A percentile compares a stretch with the other conserved stretches of the same genome.
Conservation (phyloP, 2,329 filamentous ascomycete genomes). For the Metarhizium robertsii region DNA sequence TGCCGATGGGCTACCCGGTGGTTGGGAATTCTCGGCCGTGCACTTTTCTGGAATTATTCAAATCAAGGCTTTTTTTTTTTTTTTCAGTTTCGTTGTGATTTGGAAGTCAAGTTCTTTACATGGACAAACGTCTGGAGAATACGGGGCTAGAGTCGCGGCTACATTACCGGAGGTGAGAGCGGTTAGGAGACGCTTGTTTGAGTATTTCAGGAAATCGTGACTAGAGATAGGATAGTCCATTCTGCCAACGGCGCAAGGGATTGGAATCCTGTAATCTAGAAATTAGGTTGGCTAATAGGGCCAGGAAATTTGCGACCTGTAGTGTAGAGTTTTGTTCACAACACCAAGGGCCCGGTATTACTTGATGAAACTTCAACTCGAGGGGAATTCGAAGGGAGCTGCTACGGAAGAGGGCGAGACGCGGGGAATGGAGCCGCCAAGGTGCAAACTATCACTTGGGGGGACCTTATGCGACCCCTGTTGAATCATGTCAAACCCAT, state of each 20-base stretch:
- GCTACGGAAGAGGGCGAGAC: no score
- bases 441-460: no score
- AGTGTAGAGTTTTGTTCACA: background rate
- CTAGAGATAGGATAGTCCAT: slow-evolving; percentile 3
- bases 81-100: background rate
- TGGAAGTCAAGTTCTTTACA: background rate
- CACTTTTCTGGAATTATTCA: background rate
- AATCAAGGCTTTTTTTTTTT: background rate
- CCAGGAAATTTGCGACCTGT: background rate
- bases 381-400: no score
- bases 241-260: background rate
- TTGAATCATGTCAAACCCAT: no score
- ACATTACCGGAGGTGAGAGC: background rate
- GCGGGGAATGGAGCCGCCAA: no score
- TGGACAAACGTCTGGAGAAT: background rate
- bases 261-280: background rate
- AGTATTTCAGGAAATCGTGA: slow-evolving; percentile 7
- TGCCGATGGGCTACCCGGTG: no score
- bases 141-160: background rate
- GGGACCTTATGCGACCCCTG: no score
- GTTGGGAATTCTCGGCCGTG: background rate
- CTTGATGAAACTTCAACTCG: no score
- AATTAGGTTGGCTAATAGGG: background rate
- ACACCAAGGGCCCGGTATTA: background rate
- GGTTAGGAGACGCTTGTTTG: background rate